Percentiles rank a stretch among this genome's conserved stretches.
These are phyloP conservation scores for Exophiala oligosperma DNA, from an alignment of 2,329 filamentous ascomycete species.

Conservation along the genomic window DNA sequence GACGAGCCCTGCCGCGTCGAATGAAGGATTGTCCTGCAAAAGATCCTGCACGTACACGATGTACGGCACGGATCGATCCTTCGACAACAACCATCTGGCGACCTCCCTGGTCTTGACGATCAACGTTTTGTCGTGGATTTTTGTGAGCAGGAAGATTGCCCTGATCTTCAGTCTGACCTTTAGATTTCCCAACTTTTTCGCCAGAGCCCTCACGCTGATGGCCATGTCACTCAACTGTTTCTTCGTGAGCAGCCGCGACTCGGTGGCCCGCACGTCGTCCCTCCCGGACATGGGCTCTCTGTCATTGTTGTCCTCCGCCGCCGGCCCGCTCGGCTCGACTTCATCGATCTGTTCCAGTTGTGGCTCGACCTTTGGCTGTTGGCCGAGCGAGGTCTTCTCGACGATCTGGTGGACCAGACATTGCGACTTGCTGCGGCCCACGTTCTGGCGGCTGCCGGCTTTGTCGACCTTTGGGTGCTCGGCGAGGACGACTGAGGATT, in stretches of 20 bases:
- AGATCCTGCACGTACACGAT: slow-evolving; percentile 80
- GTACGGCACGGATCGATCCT: slow-evolving; percentile 66
- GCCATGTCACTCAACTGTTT: slow-evolving; percentile 96
- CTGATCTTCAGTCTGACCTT: slow-evolving; percentile 78
- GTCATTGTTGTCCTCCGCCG: slow-evolving; percentile 11
- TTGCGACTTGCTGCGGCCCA: slow-evolving; percentile 47
- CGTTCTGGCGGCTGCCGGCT: slow-evolving; percentile 40
- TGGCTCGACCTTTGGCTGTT: slow-evolving; percentile 25
- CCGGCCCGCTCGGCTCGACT: slow-evolving; percentile 29
- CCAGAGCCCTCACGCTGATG: slow-evolving; percentile 88
- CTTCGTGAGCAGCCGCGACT: slow-evolving; percentile 84
- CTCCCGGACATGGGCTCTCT: slow-evolving; percentile 17
- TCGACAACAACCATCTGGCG: slow-evolving; percentile 75
- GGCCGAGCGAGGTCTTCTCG: slow-evolving; percentile 36
- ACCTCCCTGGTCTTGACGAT: slow-evolving; percentile 76
- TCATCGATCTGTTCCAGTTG: slow-evolving; percentile 26
- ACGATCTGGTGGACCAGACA: slow-evolving; percentile 65
- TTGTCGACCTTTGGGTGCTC: slow-evolving; percentile 18
- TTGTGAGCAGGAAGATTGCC: slow-evolving; percentile 84
- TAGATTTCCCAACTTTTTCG: slow-evolving; percentile 80
- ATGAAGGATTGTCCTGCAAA: slow-evolving; percentile 68
- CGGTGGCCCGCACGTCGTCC: slow-evolving; percentile 45
- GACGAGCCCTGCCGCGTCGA: slow-evolving; percentile 70
- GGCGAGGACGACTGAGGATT: slow-evolving; percentile 56
- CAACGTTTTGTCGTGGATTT: slow-evolving; percentile 81